Evolutionary conservation across 495 filamentous ascomycete genomes (phyloP).

Genomic region (Penicillium coprophilum): DNA sequence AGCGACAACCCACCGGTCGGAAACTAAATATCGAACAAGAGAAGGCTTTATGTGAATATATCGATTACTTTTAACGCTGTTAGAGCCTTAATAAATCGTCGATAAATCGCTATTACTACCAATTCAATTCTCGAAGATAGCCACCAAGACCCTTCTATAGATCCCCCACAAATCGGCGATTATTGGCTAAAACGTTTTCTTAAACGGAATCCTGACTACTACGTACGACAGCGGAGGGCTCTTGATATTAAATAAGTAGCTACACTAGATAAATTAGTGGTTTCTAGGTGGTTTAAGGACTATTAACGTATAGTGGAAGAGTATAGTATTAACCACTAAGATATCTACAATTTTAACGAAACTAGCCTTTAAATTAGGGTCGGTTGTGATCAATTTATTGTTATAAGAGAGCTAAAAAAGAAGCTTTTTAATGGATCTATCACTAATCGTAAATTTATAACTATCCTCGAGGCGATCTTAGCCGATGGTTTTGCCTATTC

Average conservation of each 20-base stretch:
- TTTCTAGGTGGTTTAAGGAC: not conserved
- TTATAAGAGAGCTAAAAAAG: too few species aligned
- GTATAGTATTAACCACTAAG: not conserved
- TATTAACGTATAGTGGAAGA: not conserved
- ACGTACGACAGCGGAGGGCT: not conserved
- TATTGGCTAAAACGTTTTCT: not conserved
- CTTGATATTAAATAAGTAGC: not conserved
- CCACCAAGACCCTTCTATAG: not conserved
- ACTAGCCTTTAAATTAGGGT: not conserved
- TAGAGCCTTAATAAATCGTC: not conserved
- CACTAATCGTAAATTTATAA: too few species aligned
- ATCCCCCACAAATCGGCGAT: not conserved
- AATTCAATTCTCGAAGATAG: not conserved
- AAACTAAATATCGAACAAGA: not conserved
- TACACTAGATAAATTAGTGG: not conserved
- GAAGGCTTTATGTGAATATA: not conserved
- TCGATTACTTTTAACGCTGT: not conserved
- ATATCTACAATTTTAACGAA: not conserved
- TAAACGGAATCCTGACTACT: not conserved
- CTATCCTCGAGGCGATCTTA: too few species aligned
- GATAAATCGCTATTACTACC: not conserved
- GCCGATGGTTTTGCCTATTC: too few species aligned
- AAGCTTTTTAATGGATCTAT: too few species aligned
- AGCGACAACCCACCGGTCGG: not conserved
- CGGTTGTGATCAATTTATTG: not conserved